These are phyloP conservation scores for Bryoglossum gracile DNA, from an alignment of 495 filamentous ascomycete genomes.

Conservation along the genomic window DNA sequence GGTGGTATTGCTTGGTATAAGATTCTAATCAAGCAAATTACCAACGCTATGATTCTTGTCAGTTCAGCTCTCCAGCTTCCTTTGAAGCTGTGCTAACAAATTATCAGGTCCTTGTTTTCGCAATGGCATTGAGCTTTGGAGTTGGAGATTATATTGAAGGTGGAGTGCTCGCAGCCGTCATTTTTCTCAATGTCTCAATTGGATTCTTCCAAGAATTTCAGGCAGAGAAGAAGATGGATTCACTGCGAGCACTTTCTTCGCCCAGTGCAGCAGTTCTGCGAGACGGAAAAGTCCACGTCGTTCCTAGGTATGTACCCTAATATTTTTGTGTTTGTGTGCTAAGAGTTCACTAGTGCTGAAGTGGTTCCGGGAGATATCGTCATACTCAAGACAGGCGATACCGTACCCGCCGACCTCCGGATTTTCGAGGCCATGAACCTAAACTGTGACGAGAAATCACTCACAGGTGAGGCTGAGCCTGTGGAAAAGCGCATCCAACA, in stretches of 20 bases:
- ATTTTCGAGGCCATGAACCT: slow-evolving; percentile 76
- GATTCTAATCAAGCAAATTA: slow-evolving; percentile 57
- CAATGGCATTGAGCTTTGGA: slow-evolving; percentile 76
- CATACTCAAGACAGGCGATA: slow-evolving; percentile 75
- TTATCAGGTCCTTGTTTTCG: slow-evolving; percentile 66
- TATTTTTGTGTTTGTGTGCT: background rate
- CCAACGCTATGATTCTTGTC: slow-evolving; percentile 63
- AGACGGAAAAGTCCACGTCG: slow-evolving; percentile 54
- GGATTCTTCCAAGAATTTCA: slow-evolving; percentile 78
- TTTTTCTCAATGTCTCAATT: slow-evolving; percentile 71
- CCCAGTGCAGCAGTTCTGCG: slow-evolving; percentile 72
- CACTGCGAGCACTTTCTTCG: slow-evolving; percentile 66
- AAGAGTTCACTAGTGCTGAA: slow-evolving; percentile 45
- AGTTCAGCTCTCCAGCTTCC: slow-evolving; percentile 17
- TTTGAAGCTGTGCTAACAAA: slow-evolving; percentile 14
- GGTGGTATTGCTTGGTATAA: slow-evolving; percentile 55
- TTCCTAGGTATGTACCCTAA: slow-evolving; percentile 45
- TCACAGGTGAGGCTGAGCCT: slow-evolving; percentile 67
- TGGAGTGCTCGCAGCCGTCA: slow-evolving; percentile 73
- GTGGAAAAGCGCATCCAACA: slow-evolving; percentile 36
- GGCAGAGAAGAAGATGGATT: slow-evolving; percentile 83
- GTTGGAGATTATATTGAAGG: slow-evolving; percentile 78
- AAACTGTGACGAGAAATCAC: slow-evolving; percentile 58
- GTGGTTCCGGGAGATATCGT: slow-evolving; percentile 80
- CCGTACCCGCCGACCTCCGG: slow-evolving; percentile 69